These are phyloP conservation scores for Diaporthe sp. DNA, from an alignment of 2,329 filamentous ascomycete genomes.

Conservation along the genomic window DNA sequence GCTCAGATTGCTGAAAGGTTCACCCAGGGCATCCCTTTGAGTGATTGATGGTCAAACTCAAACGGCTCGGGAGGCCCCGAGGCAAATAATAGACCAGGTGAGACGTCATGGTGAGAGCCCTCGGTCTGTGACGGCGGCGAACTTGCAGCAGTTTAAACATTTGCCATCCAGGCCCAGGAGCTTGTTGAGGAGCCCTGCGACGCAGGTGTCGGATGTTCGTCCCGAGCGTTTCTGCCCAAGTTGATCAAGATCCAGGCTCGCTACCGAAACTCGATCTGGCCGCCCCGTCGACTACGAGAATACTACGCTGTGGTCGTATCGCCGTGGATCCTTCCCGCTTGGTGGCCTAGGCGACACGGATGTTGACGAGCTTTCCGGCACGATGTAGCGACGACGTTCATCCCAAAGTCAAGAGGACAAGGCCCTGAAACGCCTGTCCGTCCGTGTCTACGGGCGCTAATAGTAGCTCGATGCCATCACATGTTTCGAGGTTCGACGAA, in stretches of 20 bases:
- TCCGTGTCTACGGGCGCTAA: constrained; percentile 7
- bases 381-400: constrained; percentile 21
- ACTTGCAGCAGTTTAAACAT: background rate
- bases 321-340: constrained; percentile 16
- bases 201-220: constrained; percentile 6
- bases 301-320: constrained; percentile 21
- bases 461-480: constrained; percentile 16
- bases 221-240: constrained; percentile 5
- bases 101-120: background rate
- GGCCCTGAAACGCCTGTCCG: constrained; percentile 5
- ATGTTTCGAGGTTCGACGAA: constrained; percentile 6
- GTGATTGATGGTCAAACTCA: background rate
- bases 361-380: constrained; percentile 24
- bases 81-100: background rate
- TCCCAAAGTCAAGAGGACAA: constrained; percentile 5
- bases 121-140: background rate
- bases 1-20: background rate
- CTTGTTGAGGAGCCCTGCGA: background rate
- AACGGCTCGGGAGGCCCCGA: constrained; percentile 14
- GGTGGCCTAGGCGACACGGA: constrained; percentile 4
- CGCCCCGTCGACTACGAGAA: background rate
- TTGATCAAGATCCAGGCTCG: constrained; percentile 23
- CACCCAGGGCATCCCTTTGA: background rate
- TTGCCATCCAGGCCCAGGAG: background rate
- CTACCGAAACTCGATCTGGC: constrained; percentile 25